Conservation (phyloP, 805 yeast genomes). For the Pichia paraexigua region DNA sequence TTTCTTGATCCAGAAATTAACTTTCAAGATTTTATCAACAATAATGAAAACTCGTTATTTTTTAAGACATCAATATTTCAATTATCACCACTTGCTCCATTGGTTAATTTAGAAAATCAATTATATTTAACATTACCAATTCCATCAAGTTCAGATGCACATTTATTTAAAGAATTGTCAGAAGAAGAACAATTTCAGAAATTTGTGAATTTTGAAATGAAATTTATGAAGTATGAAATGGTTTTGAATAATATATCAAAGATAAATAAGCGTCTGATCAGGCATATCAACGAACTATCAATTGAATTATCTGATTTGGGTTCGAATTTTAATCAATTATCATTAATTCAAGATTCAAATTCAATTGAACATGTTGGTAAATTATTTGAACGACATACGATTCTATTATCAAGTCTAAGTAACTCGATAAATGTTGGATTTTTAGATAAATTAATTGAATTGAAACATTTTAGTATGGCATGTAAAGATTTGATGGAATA, state of each 20-base stretch:
- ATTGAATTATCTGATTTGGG: slow-evolving; percentile 47
- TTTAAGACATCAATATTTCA: slow-evolving; percentile 42
- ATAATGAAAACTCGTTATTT: slow-evolving; percentile 47
- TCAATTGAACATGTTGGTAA: slow-evolving; percentile 75
- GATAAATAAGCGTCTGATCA: slow-evolving; percentile 40
- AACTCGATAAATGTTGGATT: slow-evolving; percentile 25
- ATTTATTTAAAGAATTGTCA: slow-evolving; percentile 19
- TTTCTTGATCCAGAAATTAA: slow-evolving; percentile 80
- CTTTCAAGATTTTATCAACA: slow-evolving; percentile 67
- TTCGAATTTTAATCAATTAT: slow-evolving; percentile 41
- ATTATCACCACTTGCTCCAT: slow-evolving; percentile 57
- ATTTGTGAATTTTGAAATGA: slow-evolving; percentile 24
- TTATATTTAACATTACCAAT: slow-evolving; percentile 55
- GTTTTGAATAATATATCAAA: slow-evolving; percentile 26
- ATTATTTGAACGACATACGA: slow-evolving; percentile 66
- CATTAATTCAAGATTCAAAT: slow-evolving; percentile 38
- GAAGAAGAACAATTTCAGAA: slow-evolving; percentile 24
- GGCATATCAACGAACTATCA: slow-evolving; percentile 37
- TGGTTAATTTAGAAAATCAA: slow-evolving; percentile 42
- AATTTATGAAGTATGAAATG: slow-evolving; percentile 27
- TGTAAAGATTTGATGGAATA: slow-evolving; percentile 28
- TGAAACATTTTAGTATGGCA: slow-evolving; percentile 26
- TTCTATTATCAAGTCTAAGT: slow-evolving; percentile 37
- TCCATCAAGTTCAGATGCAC: slow-evolving; percentile 33
- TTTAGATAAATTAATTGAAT: slow-evolving; percentile 28